Evolutionary conservation across 2,329 filamentous ascomycete species (phyloP).

Genomic region (Aspergillus viridinutans): DNA sequence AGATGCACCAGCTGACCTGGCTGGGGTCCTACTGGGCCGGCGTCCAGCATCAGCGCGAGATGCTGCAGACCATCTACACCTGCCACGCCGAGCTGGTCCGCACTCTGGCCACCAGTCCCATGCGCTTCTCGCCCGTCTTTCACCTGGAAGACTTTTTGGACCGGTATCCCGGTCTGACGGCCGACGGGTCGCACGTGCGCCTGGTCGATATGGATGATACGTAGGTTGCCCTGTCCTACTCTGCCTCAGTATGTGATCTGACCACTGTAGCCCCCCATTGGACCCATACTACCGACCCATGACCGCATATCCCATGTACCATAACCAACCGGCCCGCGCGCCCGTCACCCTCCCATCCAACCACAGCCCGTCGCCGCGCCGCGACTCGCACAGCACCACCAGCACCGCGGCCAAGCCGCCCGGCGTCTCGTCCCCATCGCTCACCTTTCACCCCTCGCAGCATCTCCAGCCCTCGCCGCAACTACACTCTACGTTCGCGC

Average conservation of each 20-base stretch:
- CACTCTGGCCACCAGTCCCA: conserved; percentile 61
- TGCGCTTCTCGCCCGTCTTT: conserved; percentile 73
- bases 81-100: conserved; percentile 80
- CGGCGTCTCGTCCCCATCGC: neutral
- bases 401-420: conserved; percentile 3
- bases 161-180: conserved; percentile 66
- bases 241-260: neutral
- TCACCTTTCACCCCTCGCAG: neutral
- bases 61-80: conserved; percentile 70
- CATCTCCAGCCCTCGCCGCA: too few species aligned
- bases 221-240: neutral
- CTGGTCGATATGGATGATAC: conserved; percentile 63
- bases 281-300: conserved; percentile 6
- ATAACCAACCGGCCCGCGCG: conserved; percentile 13
- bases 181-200: conserved; percentile 71
- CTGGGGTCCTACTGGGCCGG: conserved; percentile 71
- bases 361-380: neutral
- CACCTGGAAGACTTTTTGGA: conserved; percentile 87
- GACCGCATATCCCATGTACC: neutral
- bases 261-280: conserved; percentile 2
- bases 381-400: neutral
- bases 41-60: conserved; percentile 74
- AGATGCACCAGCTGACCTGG: conserved; percentile 75
- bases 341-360: conserved; percentile 26
- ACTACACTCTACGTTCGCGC: neutral